Base-by-base conservation (phyloP, 176 grass and related monocot species). In the Poa pratensis region DNA sequence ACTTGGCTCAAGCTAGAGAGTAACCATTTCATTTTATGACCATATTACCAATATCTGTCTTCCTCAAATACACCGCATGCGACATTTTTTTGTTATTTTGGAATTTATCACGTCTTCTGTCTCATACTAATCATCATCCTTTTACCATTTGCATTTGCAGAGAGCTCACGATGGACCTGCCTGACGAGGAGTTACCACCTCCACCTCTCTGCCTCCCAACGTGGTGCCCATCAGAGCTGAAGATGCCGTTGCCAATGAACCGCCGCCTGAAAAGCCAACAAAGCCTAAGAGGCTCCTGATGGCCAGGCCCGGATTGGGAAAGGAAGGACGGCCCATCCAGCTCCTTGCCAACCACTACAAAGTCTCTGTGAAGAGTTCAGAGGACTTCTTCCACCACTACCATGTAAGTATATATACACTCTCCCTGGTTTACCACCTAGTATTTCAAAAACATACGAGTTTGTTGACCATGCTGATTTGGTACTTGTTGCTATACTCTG, bases 341-440 rank as follows among this genome's bases (percentile, higher is more conserved):
- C 89, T 98, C 37, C 81, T 88, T 23, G 84, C 95, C 0, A 98
- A 98, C 82, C 95, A 93, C 72, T 98, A 83, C 32, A 91, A 86
- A 77, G 95, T 98, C 30, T 35, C 68, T 13, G 77, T 95, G 40
- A 90, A 80, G 18, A 84, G 68, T 46, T 82, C 53, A 24, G 85
- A 89, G 35, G 91, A 92, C 17, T 70, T 73, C 57, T 98, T 98
- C 73, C 85, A 88, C 80, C 95, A 98, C 80, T 98, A 95, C 70
- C 63, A 86, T 87, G 95, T 98, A 92, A 70, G 83, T 51, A 51
- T 20, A 70, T 73, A 6, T 51, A 16, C 78, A 51, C 42, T 53
- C 5, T 17, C 37, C 18, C 78, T 66, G 46, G 32, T 83, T 86
- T 27, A 74, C 39, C 17, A 77, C 35, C 37, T 51, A 51, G 46